Base-by-base conservation (phyloP, 148 eudicot genomes). In the Rhododendron henanense region DNA sequence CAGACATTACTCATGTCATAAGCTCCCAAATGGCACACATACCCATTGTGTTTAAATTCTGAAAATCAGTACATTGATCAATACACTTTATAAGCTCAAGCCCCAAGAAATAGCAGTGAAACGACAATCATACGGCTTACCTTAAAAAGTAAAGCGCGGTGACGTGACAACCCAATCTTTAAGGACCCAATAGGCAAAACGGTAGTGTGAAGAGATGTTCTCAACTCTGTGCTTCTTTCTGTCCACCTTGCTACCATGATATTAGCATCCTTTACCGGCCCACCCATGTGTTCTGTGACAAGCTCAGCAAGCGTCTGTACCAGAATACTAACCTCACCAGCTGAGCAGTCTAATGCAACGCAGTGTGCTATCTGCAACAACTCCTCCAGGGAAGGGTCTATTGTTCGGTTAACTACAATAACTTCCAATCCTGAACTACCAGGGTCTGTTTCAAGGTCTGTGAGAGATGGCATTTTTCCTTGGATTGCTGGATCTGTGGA, bases 131-230 rank as follows among this genome's bases (percentile, higher is more conserved):
- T 85, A 88, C 55, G 87, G 71, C 90, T 86, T 85, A 94, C 99
- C 98, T 97, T 97, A 82, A 97, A 97, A 89, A 97, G 99, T 89
- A 97, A 91, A 86, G 99, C 98, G 81, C 98, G 98, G 83, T 97
- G 98, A 39, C 98, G 95, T 51, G 92, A 94, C 87, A 97, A 88
- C 37, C 99, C 99, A 91, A 93, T 85, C 84, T 90, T 95, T 82
- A 97, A 87, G 78, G 98, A 92, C 84, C 99, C 98, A 84, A 97
- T 91, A 33, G 98, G 99, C 82, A 93, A 93, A 82, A 97, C 93
- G 87, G 92, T 90, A 39, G 99, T 94, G 85, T 94, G 94, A 81
- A 95, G 96, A 84, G 98, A 95, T 85, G 96, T 93, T 87, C 93
- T 94, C 89, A 97, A 85, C 84, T 93, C 94, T 83, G 91, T 84